Percentiles rank a stretch among this genome's conserved stretches.
phyloP scores from a whole-genome alignment of 148 eudicot species.

The Persicaria tinctoria region DNA sequence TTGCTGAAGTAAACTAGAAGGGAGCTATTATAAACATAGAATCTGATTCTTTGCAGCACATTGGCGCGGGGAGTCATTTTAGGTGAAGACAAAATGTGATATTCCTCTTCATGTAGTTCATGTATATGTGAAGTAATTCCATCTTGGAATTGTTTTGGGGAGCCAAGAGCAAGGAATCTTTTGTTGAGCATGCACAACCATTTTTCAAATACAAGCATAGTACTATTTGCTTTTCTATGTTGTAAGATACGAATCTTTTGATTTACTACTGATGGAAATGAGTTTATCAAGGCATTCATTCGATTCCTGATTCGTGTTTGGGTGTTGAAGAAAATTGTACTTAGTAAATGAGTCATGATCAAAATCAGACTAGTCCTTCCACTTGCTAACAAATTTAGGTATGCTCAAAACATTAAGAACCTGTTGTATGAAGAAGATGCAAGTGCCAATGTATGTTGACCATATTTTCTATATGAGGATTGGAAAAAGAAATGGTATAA shows the following conservation, averaged over 20 bases:
- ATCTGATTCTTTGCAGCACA: constrained; percentile 3
- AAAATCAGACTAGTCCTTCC: too few relatives aligned
- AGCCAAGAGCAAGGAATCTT: constrained; percentile 8
- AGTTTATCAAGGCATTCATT: not conserved
- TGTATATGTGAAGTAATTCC: constrained; percentile 32
- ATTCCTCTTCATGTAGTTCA: not conserved
- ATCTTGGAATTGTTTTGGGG: too few relatives aligned
- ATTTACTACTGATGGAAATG: not conserved
- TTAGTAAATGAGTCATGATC: too few relatives aligned
- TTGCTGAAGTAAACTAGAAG: constrained; percentile 46
- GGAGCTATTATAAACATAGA: not conserved
- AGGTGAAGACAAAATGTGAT: not conserved
- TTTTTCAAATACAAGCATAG: not conserved
- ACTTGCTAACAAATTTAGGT: too few relatives aligned
- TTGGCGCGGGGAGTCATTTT: constrained; percentile 17
- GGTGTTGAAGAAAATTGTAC: not conserved
- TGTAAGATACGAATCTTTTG: constrained; percentile 5
- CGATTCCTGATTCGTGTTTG: not conserved
- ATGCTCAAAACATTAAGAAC: too few relatives aligned
- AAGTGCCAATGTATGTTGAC: too few relatives aligned
- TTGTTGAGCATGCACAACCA: not conserved
- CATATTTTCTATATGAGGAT: too few relatives aligned
- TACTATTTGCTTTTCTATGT: not conserved
- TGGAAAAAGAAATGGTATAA: too few relatives aligned
- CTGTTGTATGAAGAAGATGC: too few relatives aligned